Conservation (phyloP, 192 early-diverging fungal species). For the Backusella tarrabulga region DNA sequence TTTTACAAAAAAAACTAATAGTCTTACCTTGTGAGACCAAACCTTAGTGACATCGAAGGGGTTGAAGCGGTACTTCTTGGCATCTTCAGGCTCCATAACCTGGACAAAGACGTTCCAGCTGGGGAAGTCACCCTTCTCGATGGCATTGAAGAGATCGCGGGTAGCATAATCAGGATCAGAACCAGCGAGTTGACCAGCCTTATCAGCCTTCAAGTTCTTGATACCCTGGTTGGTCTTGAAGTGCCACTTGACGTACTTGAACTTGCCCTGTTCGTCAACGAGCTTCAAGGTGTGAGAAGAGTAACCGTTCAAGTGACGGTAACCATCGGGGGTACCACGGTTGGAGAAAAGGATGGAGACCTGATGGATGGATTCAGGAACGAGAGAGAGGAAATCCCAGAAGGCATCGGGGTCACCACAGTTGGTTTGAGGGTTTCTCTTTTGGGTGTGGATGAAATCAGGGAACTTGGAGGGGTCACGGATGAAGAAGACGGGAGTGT, state of each 20-base stretch:
- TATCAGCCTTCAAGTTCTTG: constrained; percentile 64
- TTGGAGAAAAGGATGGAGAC: constrained; percentile 80
- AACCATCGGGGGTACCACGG: constrained; percentile 80
- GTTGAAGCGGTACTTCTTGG: constrained; percentile 71
- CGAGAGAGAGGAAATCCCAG: constrained; percentile 81
- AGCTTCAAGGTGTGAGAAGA: constrained; percentile 77
- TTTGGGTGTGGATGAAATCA: constrained; percentile 83
- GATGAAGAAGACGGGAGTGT: constrained; percentile 84
- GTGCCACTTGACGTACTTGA: constrained; percentile 85
- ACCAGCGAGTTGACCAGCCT: constrained; percentile 57
- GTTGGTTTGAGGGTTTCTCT: constrained; percentile 79
- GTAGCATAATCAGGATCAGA: constrained; percentile 73
- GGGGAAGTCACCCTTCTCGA: constrained; percentile 66
- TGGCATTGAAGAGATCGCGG: constrained; percentile 74
- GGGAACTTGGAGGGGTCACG: constrained; percentile 81
- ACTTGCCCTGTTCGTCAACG: constrained; percentile 65
- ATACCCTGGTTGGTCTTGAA: constrained; percentile 78
- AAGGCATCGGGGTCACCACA: constrained; percentile 64
- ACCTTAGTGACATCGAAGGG: constrained; percentile 85
- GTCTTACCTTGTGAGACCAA: constrained; percentile 62
- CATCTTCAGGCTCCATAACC: constrained; percentile 70
- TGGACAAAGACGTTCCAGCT: constrained; percentile 75
- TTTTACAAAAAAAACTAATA: neutral
- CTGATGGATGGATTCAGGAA: constrained; percentile 79
- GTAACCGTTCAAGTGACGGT: constrained; percentile 83